Percentiles rank a stretch among this genome's conserved stretches.
These are phyloP conservation scores for Ophiocytium majus DNA, from an alignment of 352 stramenopile genomes.

Conservation along the genomic window DNA sequence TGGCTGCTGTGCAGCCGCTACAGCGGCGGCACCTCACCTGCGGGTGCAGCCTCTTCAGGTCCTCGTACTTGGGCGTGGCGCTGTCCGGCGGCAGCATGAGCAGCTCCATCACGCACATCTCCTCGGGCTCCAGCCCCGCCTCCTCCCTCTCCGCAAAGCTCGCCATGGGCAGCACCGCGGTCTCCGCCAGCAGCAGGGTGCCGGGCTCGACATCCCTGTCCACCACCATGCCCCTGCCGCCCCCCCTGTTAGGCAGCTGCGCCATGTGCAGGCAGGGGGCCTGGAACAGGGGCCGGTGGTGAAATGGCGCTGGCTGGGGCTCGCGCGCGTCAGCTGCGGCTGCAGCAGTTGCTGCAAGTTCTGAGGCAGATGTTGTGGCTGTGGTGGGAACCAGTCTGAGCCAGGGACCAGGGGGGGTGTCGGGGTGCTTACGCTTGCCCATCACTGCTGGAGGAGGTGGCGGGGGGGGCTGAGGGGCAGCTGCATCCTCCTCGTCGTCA, in stretches of 20 bases:
- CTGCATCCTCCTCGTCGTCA: background rate
- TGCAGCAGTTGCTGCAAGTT: no score
- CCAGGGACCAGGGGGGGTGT: background rate
- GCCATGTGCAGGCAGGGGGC: background rate
- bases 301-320: background rate
- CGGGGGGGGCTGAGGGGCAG: no score
- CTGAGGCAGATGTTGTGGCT: background rate
- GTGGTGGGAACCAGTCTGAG: background rate
- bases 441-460: background rate
- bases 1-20: no score
- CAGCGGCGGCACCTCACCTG: background rate
- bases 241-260: background rate
- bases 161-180: background rate
- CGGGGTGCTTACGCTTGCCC: background rate
- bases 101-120: conserved; percentile 16
- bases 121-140: background rate
- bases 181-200: conserved; percentile 12
- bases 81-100: background rate
- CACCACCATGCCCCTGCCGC: conserved; percentile 10
- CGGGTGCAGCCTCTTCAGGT: background rate
- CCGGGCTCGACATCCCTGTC: background rate
- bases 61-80: background rate
- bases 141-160: background rate
- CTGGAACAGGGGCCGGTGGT: background rate
- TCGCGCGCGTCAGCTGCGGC: no score